Percentiles rank a stretch among this genome's conserved stretches.
phyloP scores from a whole-genome alignment of 306 rosid species.

The Cucumis sativus region DNA sequence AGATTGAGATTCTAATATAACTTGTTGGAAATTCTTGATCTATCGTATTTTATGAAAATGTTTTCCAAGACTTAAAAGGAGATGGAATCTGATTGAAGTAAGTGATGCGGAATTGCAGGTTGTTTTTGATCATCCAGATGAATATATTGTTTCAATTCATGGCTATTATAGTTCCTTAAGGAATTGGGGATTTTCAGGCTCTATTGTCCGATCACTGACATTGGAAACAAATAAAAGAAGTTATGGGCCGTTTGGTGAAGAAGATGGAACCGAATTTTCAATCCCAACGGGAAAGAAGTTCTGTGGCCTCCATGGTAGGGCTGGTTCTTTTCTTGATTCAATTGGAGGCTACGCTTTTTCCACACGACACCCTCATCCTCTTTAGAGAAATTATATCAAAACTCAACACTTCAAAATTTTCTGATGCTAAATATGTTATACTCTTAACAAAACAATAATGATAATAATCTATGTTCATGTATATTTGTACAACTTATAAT shows the following conservation, averaged over 20 bases:
- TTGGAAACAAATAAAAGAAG: background rate
- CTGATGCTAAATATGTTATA: background rate
- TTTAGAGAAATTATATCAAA: background rate
- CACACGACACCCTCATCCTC: background rate
- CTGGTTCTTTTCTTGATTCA: background rate
- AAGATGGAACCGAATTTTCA: background rate
- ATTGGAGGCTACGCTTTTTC: background rate
- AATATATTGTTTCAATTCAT: background rate
- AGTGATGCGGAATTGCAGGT: background rate
- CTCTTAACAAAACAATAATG: background rate
- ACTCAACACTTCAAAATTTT: background rate
- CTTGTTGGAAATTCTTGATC: background rate
- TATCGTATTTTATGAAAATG: background rate
- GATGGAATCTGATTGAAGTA: background rate
- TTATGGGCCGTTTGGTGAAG: background rate
- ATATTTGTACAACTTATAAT: background rate
- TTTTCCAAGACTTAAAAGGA: background rate
- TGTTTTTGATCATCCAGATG: background rate
- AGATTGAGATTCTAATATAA: background rate
- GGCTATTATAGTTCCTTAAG: background rate
- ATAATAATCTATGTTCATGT: background rate
- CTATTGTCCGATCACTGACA: background rate
- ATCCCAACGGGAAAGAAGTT: background rate
- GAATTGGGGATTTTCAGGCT: background rate
- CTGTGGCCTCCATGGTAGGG: background rate